Evolutionary conservation across 2,329 filamentous ascomycete genomes (phyloP), one percentile per base, ranked within the genome.

Genomic region (Lachnellula occidentalis): DNA sequence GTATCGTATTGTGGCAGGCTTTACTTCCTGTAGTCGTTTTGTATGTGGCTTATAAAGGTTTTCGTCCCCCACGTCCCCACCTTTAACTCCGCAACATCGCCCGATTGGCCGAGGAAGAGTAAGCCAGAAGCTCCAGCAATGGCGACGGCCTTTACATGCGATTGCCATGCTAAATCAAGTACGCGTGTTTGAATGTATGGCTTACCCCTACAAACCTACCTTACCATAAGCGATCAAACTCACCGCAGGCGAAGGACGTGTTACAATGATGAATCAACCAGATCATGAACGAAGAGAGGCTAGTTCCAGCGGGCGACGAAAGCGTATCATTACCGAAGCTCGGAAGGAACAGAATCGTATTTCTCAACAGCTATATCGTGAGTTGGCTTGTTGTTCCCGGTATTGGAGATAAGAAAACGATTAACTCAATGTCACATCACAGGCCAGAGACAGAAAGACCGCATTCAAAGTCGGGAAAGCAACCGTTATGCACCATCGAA

Each of bases 321-420:
- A 69, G 58, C 65, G 72, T 41, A 60, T 69, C 31, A 58, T 73
- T 15, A 74, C 71, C 7, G 60, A 66, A 12, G 70, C 71, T 24
- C 66, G 72, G 5, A 70, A 67, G 55, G 65, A 70, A 47, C 72
- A 73, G 55, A 74, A 74, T 45, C 64, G 65, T 14, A 51, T 64
- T 12, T 68, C 71, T 9, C 71, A 73, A 54, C 65, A 65, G 53
- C 58, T 65, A 1, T 73, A 70, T 48, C 65, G 71, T 73, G 61
- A 46, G 68, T 64, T 12, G 51, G 34, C 47, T 22, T 5, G 11
- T 57, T 7, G 42, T 45, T 41, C 17, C 5, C 9, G 15, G 34
- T 12, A n/a, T 9, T 6, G 34, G 34, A 12, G 34, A 37, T 12
- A n/a, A 37, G 34, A n/a, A 12, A 7, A 12, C 12, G 34, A 37